Evolutionary conservation across 331 rosid species (phyloP).

Genomic region (Prunus yedoensis): DNA sequence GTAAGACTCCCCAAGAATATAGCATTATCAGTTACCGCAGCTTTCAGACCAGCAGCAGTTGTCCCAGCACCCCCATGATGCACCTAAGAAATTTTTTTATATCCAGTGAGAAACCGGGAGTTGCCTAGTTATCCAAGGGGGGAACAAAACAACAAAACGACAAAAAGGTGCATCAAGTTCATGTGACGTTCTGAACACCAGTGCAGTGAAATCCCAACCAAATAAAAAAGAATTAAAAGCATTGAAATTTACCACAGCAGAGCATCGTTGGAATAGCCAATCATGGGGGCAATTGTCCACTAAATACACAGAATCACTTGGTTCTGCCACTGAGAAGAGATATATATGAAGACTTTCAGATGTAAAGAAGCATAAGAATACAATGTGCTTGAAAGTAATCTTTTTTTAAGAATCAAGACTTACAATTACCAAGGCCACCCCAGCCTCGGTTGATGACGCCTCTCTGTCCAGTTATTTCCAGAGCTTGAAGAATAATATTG

Average conservation of each 20-base stretch:
- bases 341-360: slow-evolving; percentile 13
- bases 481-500: slow-evolving; percentile 64
- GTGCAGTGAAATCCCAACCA: background rate
- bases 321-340: slow-evolving; percentile 62
- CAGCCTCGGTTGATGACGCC: slow-evolving; percentile 93
- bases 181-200: background rate
- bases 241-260: no score
- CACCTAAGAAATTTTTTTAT: slow-evolving; percentile 42
- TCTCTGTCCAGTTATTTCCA: slow-evolving; percentile 74
- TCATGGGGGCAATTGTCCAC: slow-evolving; percentile 95
- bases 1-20: slow-evolving; percentile 8
- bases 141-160: background rate
- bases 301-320: slow-evolving; percentile 55
- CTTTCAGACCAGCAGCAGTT: slow-evolving; percentile 96
- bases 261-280: slow-evolving; percentile 69
- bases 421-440: slow-evolving; percentile 94
- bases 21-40: slow-evolving; percentile 53
- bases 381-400: background rate
- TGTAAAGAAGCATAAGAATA: background rate
- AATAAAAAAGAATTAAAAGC: slow-evolving; percentile 6
- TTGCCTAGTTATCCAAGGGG: background rate
- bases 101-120: background rate
- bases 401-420: slow-evolving; percentile 35
- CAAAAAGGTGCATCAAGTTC: background rate
- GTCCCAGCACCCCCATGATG: slow-evolving; percentile 99